A percentile compares a stretch with the other conserved stretches of the same genome.
These are phyloP conservation scores for Phaffia tasmanica DNA, from an alignment of 768 basidiomycete genomes.

Conservation along the genomic window DNA sequence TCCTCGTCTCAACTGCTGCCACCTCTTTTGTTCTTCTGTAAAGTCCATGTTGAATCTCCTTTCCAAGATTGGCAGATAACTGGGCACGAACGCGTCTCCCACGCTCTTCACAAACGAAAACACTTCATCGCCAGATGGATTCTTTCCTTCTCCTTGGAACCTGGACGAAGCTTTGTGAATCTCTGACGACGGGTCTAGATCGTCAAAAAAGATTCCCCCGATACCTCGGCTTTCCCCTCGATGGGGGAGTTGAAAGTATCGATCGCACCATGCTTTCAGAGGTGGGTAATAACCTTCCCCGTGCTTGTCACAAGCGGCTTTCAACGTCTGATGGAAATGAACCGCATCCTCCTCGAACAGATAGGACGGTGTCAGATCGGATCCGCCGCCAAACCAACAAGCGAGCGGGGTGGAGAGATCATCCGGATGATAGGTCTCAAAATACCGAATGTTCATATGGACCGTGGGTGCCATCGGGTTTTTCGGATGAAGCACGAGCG, in stretches of 20 bases:
- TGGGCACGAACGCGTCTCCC: constrained; percentile 72
- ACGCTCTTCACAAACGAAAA: constrained; percentile 63
- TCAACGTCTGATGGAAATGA: constrained; percentile 75
- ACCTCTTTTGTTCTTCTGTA: constrained; percentile 56
- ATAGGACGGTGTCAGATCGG: constrained; percentile 87
- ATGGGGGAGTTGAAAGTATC: constrained; percentile 90
- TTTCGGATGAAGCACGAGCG: constrained; percentile 83
- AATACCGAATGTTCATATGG: constrained; percentile 95
- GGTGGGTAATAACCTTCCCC: constrained; percentile 55
- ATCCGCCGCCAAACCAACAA: constrained; percentile 99
- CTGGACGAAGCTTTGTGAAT: constrained; percentile 32
- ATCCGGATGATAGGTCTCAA: constrained; percentile 47
- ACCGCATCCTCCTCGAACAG: constrained; percentile 72
- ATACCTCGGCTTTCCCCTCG: constrained; percentile 74
- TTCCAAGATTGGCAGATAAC: constrained; percentile 76
- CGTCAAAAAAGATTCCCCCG: constrained; percentile 95
- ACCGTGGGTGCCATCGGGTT: constrained; percentile 90
- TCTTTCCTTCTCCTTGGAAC: constrained; percentile 33
- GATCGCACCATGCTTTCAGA: constrained; percentile 95
- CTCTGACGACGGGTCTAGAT: constrained; percentile 52
- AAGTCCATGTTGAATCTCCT: constrained; percentile 43
- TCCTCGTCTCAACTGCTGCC: constrained; percentile 74
- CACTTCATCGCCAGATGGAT: constrained; percentile 51
- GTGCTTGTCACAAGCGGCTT: constrained; percentile 63
- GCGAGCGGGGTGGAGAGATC: constrained; percentile 43